A percentile compares a stretch with the other conserved stretches of the same genome.
phyloP scores from a whole-genome alignment of 2,329 filamentous ascomycete genomes.

The Pseudocercospora fuligena region DNA sequence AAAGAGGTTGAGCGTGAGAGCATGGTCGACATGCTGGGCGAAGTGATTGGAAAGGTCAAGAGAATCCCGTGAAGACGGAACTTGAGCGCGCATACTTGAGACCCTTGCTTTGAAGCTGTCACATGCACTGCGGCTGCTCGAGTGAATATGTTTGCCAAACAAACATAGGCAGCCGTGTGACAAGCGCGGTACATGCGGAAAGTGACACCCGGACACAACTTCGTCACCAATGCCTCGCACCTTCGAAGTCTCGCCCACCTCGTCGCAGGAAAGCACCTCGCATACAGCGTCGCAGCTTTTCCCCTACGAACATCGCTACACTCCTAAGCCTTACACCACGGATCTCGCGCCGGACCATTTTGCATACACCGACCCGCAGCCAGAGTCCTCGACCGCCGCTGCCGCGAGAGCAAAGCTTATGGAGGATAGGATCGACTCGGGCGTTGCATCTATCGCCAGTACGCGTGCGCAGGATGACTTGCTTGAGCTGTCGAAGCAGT shows the following conservation, averaged over 20 bases:
- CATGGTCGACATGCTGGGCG: constrained; percentile 52
- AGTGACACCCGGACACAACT: constrained; percentile 2
- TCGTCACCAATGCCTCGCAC: not conserved
- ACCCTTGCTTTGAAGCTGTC: not conserved
- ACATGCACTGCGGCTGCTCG: constrained; percentile 1
- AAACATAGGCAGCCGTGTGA: constrained; percentile 6
- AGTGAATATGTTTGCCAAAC: constrained; percentile 8
- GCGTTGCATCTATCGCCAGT: not conserved
- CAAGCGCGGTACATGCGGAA: constrained; percentile 4
- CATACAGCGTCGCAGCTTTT: not conserved
- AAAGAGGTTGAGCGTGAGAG: constrained; percentile 50
- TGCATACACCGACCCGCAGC: constrained; percentile 12
- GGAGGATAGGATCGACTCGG: constrained; percentile 1
- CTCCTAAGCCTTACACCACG: not conserved
- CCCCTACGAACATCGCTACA: not conserved
- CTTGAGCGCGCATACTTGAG: not conserved
- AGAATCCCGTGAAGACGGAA: constrained; percentile 35
- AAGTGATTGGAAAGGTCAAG: constrained; percentile 50
- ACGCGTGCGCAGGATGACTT: not conserved
- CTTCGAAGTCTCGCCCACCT: not conserved
- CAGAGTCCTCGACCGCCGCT: constrained; percentile 15
- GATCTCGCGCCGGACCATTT: constrained; percentile 12
- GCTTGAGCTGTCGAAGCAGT: not conserved
- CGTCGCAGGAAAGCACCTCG: not conserved
- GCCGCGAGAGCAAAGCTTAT: constrained; percentile 1